Base-by-base conservation (phyloP, 2,329 filamentous ascomycete species). In the Curvularia verruculosa region DNA sequence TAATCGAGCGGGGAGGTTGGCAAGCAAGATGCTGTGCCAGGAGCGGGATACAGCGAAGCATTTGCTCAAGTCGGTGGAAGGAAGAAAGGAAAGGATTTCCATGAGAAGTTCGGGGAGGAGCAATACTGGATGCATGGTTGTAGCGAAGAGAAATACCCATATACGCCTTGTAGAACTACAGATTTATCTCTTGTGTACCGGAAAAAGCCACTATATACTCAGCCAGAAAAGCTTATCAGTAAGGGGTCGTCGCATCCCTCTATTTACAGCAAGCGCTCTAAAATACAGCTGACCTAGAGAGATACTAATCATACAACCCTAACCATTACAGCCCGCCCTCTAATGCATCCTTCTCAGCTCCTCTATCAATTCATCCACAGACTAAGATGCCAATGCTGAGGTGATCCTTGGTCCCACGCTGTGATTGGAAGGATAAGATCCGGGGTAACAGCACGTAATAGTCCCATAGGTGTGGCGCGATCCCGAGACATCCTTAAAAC, bases 61-160 rank as follows among this genome's bases (percentile, higher is more conserved):
- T 5, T 15, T 34, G 2, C 29, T 3, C 1, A 66, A 48, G 15
- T 51, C 49, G 1, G 21, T 5, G 5, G 44, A 52, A 3, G 59
- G 47, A 1, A 66, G 50, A 23, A 52, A 61, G 10, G 60, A 56
- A 3, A 59, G 18, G 19, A 66, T 59, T 0, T 59, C 48, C 3
- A 60, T 15, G 21, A 65, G 51, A 3, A 66, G 41, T 48, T 65
- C 64, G n/a, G 59, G 61, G 37, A 63, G 61, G 21, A 56, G 54
- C 40, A 58, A 58, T 12, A 57, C 23, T n/a, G 29, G 56, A 28
- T 65, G 61, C 61, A 66, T 64, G 9, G 15, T 34, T 12, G 13
- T 7, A 10, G 28, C 3, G 9, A 29, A 34, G 5, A 34, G 12
- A 36, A 36, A n/a, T 1, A 18, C 1, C 13, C 13, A 36, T 36